phyloP scores from a whole-genome alignment of 352 stramenopile species.

The Globisporangium radiosum region DNA sequence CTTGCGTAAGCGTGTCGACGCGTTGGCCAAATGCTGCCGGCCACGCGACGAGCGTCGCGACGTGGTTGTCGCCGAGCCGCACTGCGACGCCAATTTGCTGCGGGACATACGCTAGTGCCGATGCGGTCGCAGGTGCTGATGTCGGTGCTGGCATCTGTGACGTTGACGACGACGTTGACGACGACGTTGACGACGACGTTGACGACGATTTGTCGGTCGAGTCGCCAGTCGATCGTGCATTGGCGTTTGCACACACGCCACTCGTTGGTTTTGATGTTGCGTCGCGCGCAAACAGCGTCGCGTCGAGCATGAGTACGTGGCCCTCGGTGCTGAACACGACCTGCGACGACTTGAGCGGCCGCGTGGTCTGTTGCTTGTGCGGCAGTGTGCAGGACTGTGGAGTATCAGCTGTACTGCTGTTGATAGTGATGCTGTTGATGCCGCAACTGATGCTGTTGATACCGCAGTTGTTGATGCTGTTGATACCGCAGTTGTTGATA shows the following conservation, averaged over 20 bases:
- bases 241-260: conserved; percentile 48
- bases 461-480: neutral
- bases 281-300: conserved; percentile 38
- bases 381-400: too few species aligned
- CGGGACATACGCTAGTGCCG: conserved; percentile 1
- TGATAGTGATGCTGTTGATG: too few species aligned
- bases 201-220: neutral
- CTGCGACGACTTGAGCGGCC: conserved; percentile 54
- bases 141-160: too few species aligned
- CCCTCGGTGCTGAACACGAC: conserved; percentile 82
- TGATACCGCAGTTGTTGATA: neutral
- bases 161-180: too few species aligned
- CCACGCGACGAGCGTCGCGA: conserved; percentile 61
- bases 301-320: conserved; percentile 63
- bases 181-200: too few species aligned
- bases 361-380: conserved; percentile 6
- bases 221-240: conserved; percentile 2
- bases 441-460: neutral
- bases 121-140: neutral
- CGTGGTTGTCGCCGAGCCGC: conserved; percentile 44
- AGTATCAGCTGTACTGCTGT: too few species aligned
- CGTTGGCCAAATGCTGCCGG: conserved; percentile 60
- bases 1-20: conserved; percentile 25
- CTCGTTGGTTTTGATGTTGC: conserved; percentile 4
- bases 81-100: conserved; percentile 54